These are phyloP conservation scores for Penicillium simplicissimum DNA, from an alignment of 495 filamentous ascomycete genomes.

Conservation along the genomic window DNA sequence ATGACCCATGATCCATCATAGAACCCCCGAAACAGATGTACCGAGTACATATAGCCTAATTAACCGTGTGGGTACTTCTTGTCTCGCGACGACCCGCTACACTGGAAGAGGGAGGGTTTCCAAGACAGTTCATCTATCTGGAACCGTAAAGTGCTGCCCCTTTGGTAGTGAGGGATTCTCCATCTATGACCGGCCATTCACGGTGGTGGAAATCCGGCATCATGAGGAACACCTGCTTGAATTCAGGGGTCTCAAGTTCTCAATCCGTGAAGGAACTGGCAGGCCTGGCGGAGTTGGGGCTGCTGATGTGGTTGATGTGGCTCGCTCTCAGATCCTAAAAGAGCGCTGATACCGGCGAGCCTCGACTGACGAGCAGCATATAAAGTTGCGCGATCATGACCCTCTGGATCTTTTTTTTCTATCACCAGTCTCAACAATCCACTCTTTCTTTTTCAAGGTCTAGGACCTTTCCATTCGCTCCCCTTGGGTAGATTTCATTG, in stretches of 20 bases:
- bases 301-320: constrained; percentile 8
- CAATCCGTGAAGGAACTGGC: constrained; percentile 30
- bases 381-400: constrained; percentile 17
- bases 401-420: constrained; percentile 17
- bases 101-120: constrained; percentile 9
- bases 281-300: constrained; percentile 16
- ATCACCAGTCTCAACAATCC: constrained; percentile 36
- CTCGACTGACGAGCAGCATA: constrained; percentile 16
- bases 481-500: constrained; percentile 40
- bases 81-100: constrained; percentile 4
- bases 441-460: constrained; percentile 39
- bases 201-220: constrained; percentile 14
- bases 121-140: constrained; percentile 40
- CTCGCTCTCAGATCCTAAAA: constrained; percentile 12
- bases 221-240: constrained; percentile 22
- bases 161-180: constrained; percentile 27
- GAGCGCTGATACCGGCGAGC: constrained; percentile 15
- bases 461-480: constrained; percentile 42
- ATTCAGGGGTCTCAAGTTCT: constrained; percentile 28
- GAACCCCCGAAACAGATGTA: constrained; percentile 4
- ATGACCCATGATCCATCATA: constrained; percentile 11
- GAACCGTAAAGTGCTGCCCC: constrained; percentile 26
- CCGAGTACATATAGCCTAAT: constrained; percentile 23
- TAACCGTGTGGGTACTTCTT: neutral
- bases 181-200: constrained; percentile 26